Conservation (phyloP, 495 filamentous ascomycete genomes). For the Clohesyomyces aquaticus region DNA sequence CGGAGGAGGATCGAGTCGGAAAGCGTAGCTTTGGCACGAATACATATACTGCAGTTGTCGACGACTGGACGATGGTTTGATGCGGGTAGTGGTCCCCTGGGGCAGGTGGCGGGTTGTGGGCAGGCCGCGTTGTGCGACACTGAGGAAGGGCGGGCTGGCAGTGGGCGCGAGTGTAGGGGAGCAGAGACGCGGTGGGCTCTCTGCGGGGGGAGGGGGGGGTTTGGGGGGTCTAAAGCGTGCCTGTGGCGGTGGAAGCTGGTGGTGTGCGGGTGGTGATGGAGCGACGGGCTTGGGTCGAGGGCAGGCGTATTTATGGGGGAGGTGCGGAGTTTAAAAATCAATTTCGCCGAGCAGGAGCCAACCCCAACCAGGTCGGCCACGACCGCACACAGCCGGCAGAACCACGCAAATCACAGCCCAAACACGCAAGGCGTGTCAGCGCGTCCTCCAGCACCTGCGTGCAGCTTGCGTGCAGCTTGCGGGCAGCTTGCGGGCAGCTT, state of each 20-base stretch:
- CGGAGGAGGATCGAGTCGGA: constrained; percentile 82
- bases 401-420: constrained; percentile 13
- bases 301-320: not conserved
- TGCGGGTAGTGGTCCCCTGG: constrained; percentile 30
- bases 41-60: constrained; percentile 70
- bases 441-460: constrained; percentile 7
- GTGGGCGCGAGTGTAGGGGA: constrained; percentile 6
- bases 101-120: constrained; percentile 33
- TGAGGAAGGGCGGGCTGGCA: constrained; percentile 3
- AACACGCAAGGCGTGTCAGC: not conserved
- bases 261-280: constrained; percentile 9
- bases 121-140: constrained; percentile 26
- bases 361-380: not conserved
- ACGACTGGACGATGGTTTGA: constrained; percentile 29
- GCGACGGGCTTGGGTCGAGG: not conserved
- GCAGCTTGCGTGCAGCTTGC: too few species aligned
- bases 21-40: constrained; percentile 74
- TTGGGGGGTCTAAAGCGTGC: not conserved
- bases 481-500: too few species aligned
- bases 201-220: constrained; percentile 2
- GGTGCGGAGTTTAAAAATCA: constrained; percentile 4
- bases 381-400: not conserved
- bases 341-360: too few species aligned
- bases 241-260: not conserved
- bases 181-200: not conserved